Conservation (phyloP, 164 flowering plant species). For the Vitis cinerea region DNA sequence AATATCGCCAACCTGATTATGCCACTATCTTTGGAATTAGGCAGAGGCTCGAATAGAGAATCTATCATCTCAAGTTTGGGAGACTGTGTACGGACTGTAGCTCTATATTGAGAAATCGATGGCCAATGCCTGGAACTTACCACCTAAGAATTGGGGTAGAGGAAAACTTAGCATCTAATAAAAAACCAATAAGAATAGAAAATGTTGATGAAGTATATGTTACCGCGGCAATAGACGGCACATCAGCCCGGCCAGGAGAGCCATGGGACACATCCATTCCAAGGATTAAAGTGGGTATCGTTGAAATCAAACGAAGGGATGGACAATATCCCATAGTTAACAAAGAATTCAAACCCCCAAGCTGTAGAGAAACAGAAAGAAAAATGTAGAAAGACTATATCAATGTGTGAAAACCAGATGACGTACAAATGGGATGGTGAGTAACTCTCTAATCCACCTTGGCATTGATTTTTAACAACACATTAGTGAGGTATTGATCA, state of each 20-base stretch:
- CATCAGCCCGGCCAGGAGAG: slow-evolving; percentile 11
- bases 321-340: slow-evolving; percentile 1
- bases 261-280: slow-evolving; percentile 23
- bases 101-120: slow-evolving; percentile 23
- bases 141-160: slow-evolving; percentile 10
- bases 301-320: neutral
- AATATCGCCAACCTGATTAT: slow-evolving; percentile 12
- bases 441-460: neutral
- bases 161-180: too few species aligned
- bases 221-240: slow-evolving; percentile 20
- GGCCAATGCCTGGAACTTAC: slow-evolving; percentile 30
- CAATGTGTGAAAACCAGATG: neutral
- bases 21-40: slow-evolving; percentile 14
- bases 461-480: neutral
- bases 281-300: slow-evolving; percentile 11
- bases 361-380: slow-evolving; percentile 5
- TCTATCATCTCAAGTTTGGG: slow-evolving; percentile 27
- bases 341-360: slow-evolving; percentile 13
- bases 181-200: neutral
- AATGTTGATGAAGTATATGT: neutral
- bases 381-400: neutral
- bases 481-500: neutral
- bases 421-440: neutral
- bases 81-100: slow-evolving; percentile 22
- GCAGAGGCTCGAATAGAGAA: slow-evolving; percentile 16